Evolutionary conservation across 805 yeast genomes (phyloP).

Genomic region (Priceomyces medius): DNA sequence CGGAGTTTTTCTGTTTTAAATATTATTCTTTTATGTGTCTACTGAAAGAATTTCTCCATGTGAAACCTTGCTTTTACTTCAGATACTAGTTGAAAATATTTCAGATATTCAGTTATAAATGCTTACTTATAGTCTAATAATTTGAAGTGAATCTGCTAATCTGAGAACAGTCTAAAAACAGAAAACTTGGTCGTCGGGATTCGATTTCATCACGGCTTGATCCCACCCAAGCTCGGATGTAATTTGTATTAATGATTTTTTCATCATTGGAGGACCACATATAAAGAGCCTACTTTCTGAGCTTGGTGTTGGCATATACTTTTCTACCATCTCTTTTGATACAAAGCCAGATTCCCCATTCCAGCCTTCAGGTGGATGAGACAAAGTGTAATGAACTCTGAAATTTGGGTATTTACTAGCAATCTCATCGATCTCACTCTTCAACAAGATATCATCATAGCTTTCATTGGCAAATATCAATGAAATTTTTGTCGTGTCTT

Average conservation of each 20-base stretch:
- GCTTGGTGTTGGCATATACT: conserved; percentile 52
- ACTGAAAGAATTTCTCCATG: too few relatives aligned
- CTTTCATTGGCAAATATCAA: conserved; percentile 74
- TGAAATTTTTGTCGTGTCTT: conserved; percentile 59
- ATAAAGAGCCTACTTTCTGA: conserved; percentile 57
- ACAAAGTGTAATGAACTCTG: conserved; percentile 57
- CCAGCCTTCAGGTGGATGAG: conserved; percentile 50
- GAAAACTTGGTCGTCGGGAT: conserved; percentile 57
- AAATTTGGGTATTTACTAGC: conserved; percentile 62
- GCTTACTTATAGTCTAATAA: neutral
- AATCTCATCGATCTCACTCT: conserved; percentile 70
- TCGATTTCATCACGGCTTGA: conserved; percentile 43
- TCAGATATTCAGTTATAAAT: too few relatives aligned
- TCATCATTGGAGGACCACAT: conserved; percentile 78
- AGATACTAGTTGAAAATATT: too few relatives aligned
- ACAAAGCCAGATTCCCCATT: conserved; percentile 58
- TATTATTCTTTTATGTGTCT: too few relatives aligned
- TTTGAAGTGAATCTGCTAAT: neutral
- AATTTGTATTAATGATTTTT: conserved; percentile 46
- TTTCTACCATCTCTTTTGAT: conserved; percentile 54
- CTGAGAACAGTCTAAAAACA: conserved; percentile 39
- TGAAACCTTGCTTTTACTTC: too few relatives aligned
- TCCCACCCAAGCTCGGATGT: conserved; percentile 65
- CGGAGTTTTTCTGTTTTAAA: too few relatives aligned
- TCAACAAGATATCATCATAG: conserved; percentile 71